These are phyloP conservation scores for Amborella trichopoda DNA, from an alignment of 164 flowering plant genomes.

Conservation along the genomic window DNA sequence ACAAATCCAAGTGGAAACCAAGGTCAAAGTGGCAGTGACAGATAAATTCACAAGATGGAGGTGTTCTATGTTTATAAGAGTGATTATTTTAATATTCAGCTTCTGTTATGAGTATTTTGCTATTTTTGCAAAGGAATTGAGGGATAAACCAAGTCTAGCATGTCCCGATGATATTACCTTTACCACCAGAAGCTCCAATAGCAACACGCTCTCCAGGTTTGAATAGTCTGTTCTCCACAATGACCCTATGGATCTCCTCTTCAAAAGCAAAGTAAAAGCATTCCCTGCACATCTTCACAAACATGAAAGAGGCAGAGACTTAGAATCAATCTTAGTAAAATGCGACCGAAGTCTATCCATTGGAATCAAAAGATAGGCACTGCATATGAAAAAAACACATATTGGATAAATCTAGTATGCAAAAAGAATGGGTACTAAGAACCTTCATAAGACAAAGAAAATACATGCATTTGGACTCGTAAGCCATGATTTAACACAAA, in stretches of 20 bases:
- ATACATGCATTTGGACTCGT: background rate
- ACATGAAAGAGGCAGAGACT: background rate
- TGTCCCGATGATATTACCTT: too few relatives aligned
- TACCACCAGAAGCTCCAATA: constrained; percentile 97
- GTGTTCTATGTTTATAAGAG: too few relatives aligned
- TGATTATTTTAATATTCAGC: too few relatives aligned
- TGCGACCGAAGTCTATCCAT: background rate
- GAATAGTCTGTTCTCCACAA: constrained; percentile 70
- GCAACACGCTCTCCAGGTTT: constrained; percentile 87
- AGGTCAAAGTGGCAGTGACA: too few relatives aligned
- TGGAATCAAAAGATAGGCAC: background rate
- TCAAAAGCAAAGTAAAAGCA: constrained; percentile 87
- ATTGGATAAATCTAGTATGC: background rate
- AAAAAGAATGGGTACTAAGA: background rate
- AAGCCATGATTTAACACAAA: too few relatives aligned
- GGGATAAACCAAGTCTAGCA: too few relatives aligned
- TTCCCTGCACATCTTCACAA: constrained; percentile 75
- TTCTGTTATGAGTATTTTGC: too few relatives aligned
- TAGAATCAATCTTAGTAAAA: background rate
- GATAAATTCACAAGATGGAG: too few relatives aligned
- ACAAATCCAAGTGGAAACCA: too few relatives aligned
- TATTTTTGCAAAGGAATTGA: too few relatives aligned
- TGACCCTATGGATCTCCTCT: constrained; percentile 83
- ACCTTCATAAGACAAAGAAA: background rate
- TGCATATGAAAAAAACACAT: background rate